These are phyloP conservation scores for Penicillium brasilianum DNA, from an alignment of 2,329 filamentous ascomycete species.

Conservation along the genomic window DNA sequence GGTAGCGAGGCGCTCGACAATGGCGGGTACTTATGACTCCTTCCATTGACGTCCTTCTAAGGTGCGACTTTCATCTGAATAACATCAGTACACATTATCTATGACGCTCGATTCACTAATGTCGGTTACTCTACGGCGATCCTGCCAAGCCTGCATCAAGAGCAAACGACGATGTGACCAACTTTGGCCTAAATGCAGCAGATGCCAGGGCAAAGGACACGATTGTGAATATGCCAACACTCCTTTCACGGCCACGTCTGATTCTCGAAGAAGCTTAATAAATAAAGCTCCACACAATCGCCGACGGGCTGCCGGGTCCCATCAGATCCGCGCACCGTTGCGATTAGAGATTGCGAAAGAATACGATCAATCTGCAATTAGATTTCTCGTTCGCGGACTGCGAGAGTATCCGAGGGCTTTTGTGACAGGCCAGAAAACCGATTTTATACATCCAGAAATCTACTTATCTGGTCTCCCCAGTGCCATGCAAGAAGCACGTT, in stretches of 20 bases:
- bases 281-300: not conserved
- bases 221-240: not conserved
- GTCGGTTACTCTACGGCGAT: not conserved
- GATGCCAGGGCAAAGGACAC: not conserved
- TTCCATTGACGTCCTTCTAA: too few relatives aligned
- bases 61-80: too few relatives aligned
- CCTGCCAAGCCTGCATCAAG: not conserved
- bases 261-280: not conserved
- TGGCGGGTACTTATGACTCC: too few relatives aligned
- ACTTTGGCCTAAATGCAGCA: not conserved
- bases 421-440: conserved; percentile 25
- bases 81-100: not conserved
- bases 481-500: conserved; percentile 26
- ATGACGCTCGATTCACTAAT: not conserved
- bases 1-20: too few relatives aligned
- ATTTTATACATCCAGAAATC: conserved; percentile 35
- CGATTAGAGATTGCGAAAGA: not conserved
- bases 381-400: conserved; percentile 30
- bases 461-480: conserved; percentile 16
- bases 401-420: conserved; percentile 26
- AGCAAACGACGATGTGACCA: not conserved
- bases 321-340: not conserved
- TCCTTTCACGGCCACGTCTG: not conserved
- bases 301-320: not conserved
- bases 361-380: conserved; percentile 26